Base-by-base conservation (phyloP, 78 protist species). In the Dictyostelium capitatum region DNA sequence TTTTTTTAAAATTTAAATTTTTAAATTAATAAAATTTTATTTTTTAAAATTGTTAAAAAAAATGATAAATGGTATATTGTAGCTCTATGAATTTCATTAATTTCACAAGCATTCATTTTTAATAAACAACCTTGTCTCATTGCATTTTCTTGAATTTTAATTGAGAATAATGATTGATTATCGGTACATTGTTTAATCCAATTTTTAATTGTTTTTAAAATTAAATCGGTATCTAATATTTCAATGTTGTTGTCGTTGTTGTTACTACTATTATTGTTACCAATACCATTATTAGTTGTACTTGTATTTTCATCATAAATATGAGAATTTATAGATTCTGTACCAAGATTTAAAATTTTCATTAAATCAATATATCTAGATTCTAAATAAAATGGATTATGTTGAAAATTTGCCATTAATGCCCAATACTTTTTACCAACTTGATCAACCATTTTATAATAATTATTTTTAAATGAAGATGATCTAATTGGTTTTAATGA, bases 341-440 rank as follows among this genome's bases (percentile, higher is more conserved):
- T 23, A 0, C 19, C 28, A 25, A 32, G 28, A 25, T 57, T 57
- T 20, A 84, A 19, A 10, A 56, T 20, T 8, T 56, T 47, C 57
- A 84, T 41, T 59, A 84, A 43, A 59, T 48, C 11, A 2, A 48
- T 12, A 47, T 84, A 84, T 84, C 92, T 72, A 30, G 30, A 19
- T 59, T 84, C 92, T 67, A 84, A 41, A 46, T 57, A 28, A 25
- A 84, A 84, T 53, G 92, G 92, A 59, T 84, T 74, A 59, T 74
- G 74, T 28, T 74, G 64, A 30, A 84, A 84, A 12, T 69, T 83
- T 48, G 91, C 91, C 23, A 83, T 69, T 12, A 73, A 19, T 1
- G 78, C 69, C 91, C 91, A 83, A 51, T 73, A 73, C 25, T 73
- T 69, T 46, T 50, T 72, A 28, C 64, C 82, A 20, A 73, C n/a